Evolutionary conservation across 2,329 filamentous ascomycete species (phyloP), one percentile per base, ranked within the genome.

Genomic region (Cyphellophora attinorum): DNA sequence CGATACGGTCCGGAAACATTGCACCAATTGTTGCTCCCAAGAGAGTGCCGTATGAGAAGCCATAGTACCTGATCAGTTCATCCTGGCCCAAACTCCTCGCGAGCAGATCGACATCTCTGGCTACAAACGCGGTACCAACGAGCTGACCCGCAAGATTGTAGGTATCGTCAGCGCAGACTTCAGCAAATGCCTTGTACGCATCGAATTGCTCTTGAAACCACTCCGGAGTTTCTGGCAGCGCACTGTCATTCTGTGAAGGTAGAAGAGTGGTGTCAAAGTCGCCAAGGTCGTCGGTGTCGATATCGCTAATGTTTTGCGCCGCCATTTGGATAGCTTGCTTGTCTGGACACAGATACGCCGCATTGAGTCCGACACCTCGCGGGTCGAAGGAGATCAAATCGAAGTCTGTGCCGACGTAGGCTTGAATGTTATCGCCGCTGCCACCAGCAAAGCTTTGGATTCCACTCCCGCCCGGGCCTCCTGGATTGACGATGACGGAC

Each of bases 41-140:
- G 1, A 40, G 31, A 3, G 52, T 49, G 5, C 49, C 51, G 21
- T 53, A 53, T 1, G 51, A 54, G 6, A 43, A 31, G 5, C 61
- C 62, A 55, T 52, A 61, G 39, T 57, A 67, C n/a, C 27, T 58
- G n/a, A n/a, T 18, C 2, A 37, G 14, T n/a, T 30, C 29, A 27
- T 37, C 38, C 35, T 40, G 23, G 19, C 25, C 34, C 6, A 40
- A 27, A 18, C 30, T 34, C 11, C 37, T 34, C 15, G 34, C 29
- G 13, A 40, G 36, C 18, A 11, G 27, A 8, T 29, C 18, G 41
- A 68, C 51, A 37, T 71, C 67, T 19, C 65, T 49, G 0, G 57
- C 66, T 0, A 56, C 53, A 39, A 62, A 68, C 0, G 60, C 57
- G 0, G 62, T 67, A 8, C 65, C 61, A 3, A 68, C 44, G 5